Conservation (phyloP, 2,329 filamentous ascomycete species). For the Pseudocercospora eumusae region DNA sequence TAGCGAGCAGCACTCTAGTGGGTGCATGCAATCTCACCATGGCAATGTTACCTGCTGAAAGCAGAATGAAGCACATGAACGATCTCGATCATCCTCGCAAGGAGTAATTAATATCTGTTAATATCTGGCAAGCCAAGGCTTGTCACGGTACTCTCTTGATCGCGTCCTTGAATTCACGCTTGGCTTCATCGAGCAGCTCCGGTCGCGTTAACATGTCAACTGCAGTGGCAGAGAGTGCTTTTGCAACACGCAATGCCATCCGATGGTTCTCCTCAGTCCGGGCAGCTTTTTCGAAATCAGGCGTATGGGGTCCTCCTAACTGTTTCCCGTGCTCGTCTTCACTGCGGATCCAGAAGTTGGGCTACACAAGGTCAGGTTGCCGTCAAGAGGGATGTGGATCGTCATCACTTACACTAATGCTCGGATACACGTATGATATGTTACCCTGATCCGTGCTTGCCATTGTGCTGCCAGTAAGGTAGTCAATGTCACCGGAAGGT, state of each 20-base stretch:
- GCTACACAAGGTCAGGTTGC: slow-evolving; percentile 21
- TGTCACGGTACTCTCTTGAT: background rate
- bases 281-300: slow-evolving; percentile 44
- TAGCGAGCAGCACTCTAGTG: background rate
- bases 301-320: slow-evolving; percentile 43
- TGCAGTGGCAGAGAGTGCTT: slow-evolving; percentile 43
- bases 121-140: background rate
- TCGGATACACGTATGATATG: slow-evolving; percentile 60
- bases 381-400: background rate
- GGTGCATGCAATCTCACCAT: background rate
- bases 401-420: slow-evolving; percentile 44
- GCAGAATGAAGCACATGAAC: background rate
- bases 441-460: slow-evolving; percentile 64
- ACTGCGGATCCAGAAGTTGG: slow-evolving; percentile 52
- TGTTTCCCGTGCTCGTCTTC: slow-evolving; percentile 35
- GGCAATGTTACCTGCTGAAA: background rate
- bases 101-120: background rate
- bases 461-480: slow-evolving; percentile 47
- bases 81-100: background rate
- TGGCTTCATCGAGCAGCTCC: slow-evolving; percentile 31
- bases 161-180: slow-evolving; percentile 36
- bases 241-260: slow-evolving; percentile 40
- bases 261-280: slow-evolving; percentile 42
- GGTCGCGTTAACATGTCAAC: slow-evolving; percentile 40
- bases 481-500: slow-evolving; percentile 45